Conservation (phyloP, 345 rosid species). For the Ceriops decandra region DNA sequence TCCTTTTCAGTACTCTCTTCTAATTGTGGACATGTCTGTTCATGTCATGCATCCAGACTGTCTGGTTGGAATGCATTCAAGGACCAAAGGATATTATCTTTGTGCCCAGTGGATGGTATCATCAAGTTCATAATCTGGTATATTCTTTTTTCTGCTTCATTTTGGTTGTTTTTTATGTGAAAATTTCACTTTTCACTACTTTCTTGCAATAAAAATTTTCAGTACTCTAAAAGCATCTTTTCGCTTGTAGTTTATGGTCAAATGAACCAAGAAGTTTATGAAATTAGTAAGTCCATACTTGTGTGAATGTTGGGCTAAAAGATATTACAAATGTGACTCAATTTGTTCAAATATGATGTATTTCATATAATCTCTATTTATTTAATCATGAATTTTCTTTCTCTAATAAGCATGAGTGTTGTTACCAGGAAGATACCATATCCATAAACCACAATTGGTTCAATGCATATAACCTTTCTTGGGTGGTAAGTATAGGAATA, state of each 20-base stretch:
- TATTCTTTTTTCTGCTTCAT: constrained; percentile 4
- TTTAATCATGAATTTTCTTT: background rate
- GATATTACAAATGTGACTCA: background rate
- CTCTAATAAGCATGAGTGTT: constrained; percentile 16
- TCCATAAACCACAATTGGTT: constrained; percentile 97
- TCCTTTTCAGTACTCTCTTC: constrained; percentile 1
- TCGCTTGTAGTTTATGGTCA: background rate
- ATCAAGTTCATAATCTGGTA: constrained; percentile 96
- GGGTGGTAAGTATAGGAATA: constrained; percentile 63
- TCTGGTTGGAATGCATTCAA: constrained; percentile 84
- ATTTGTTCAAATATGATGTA: background rate
- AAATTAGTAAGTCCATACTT: background rate
- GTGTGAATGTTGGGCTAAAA: too few relatives aligned
- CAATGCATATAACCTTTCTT: constrained; percentile 71
- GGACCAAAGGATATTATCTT: constrained; percentile 64
- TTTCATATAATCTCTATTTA: background rate
- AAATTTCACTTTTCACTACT: background rate
- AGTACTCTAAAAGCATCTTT: background rate
- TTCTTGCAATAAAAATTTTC: background rate
- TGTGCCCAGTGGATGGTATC: constrained; percentile 98
- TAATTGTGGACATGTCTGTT: constrained; percentile 13
- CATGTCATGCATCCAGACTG: constrained; percentile 44
- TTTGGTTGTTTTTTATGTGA: background rate
- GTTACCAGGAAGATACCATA: constrained; percentile 80
- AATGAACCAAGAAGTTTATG: background rate